Evolutionary conservation across 257 asterid species (phyloP), one percentile per base, ranked within the genome.

Genomic region (Solanum bulbocastanum): DNA sequence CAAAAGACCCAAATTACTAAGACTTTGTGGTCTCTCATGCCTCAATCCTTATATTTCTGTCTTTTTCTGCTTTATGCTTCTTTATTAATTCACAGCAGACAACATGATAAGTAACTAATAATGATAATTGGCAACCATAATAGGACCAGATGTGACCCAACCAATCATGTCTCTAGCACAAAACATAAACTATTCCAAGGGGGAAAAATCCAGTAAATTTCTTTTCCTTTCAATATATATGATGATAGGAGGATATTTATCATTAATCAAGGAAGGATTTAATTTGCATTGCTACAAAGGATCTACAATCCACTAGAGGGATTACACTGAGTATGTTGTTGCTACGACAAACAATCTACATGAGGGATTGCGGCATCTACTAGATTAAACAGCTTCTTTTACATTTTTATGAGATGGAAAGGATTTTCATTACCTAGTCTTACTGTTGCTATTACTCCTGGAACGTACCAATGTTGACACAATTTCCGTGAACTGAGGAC

Each of bases 401-500:
- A 60, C 36, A 79, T 58, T 46, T 49, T 78, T n/a, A 60, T 85
- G 56, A 18, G 83, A 86, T 33, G 32, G 75, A 88, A 46, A 83
- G 66, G 88, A 90, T 84, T 86, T 81, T 20, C 87, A 86, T 94
- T 91, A 93, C 94, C 96, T 91, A 68, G 86, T 84, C n/a, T 66
- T 71, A 87, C 84, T 92, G 40, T 44, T 82, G 87, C 86, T 87
- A 14, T 79, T 91, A 91, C 86, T 90, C 92, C 88, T 86, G 89
- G 91, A 88, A 73, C 92, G 95, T 27, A 90, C 91, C 86, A 96
- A 87, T 68, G 92, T 92, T 60, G 94, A 89, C 58, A 91, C 33
- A 72, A 96, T 95, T 89, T 96, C 99, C 8, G 98, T 91, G 89
- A 97, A 96, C 66, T 91, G 98, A 35, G 98, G 99, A 13, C 99